Base-by-base conservation (phyloP, 192 early-diverging fungal species). In the Backusella macrospora region DNA sequence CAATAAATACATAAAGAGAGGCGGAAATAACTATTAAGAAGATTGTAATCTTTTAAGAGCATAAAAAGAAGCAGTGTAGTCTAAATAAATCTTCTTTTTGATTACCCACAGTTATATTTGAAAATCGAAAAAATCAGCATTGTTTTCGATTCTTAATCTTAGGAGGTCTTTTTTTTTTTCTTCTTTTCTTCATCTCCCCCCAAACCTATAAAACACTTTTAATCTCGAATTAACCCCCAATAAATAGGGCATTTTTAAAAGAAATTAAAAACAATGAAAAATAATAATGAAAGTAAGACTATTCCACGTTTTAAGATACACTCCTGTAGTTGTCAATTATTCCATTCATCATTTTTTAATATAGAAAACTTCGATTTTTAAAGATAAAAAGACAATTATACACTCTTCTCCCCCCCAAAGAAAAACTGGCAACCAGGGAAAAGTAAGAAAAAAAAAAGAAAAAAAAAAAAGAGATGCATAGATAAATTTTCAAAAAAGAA, bases 241-340 rank as follows among this genome's bases (percentile, higher is more conserved):
- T 15, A 49, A 34, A 34, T 34, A 34, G 29, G 29, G 29, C 29
- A 34, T 34, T 34, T 2, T 34, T 0, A 18, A 52, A n/a, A 52
- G 49, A 52, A 52, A 52, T 52, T 52, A 52, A 52, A 21, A 9
- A 52, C n/a, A 52, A 52, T 18, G n/a, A 52, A 52, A 18, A 52
- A 52, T 52, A 18, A 52, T 34, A 52, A 52, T 52, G n/a, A 49
- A n/a, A 43, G 8, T 43, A 43, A 43, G 1, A 10, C 10, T 9
- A 43, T 43, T 43, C 42, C 42, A 43, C 42, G 42, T 43, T 43
- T 9, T 2, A 4, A 43, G 10, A 4, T 43, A 43, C 10, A 9
- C 42, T 43, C 42, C 10, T 43, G 4, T 5, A 6, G 0, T 43
- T 43, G 0, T 43, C 10, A n/a, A 48, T n/a, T n/a, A 1, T 16